Conservation (phyloP, 2,329 filamentous ascomycete genomes). For the Alternaria gansuensis region DNA sequence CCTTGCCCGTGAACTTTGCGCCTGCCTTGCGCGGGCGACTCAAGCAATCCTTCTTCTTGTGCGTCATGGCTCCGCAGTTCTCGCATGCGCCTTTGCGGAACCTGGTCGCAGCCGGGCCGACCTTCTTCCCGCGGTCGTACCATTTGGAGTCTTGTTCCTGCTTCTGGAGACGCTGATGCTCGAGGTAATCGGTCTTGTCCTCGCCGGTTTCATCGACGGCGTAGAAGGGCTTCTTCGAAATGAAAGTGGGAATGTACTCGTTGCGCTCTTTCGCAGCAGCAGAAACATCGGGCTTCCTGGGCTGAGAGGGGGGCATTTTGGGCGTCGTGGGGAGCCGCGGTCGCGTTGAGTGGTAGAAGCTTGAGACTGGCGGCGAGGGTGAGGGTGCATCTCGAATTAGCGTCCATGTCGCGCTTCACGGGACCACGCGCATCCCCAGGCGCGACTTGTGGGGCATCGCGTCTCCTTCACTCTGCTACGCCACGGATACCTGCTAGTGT, state of each 20-base stretch:
- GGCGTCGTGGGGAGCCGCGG: slow-evolving; percentile 8
- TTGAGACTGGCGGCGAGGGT: slow-evolving; percentile 24
- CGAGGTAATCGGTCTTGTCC: slow-evolving; percentile 81
- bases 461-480: slow-evolving; percentile 12
- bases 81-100: slow-evolving; percentile 98
- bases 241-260: slow-evolving; percentile 97
- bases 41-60: slow-evolving; percentile 93
- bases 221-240: slow-evolving; percentile 98
- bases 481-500: background rate
- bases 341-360: slow-evolving; percentile 9
- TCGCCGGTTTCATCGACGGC: slow-evolving; percentile 77
- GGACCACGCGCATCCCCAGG: slow-evolving; percentile 32
- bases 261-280: slow-evolving; percentile 84
- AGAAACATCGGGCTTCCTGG: slow-evolving; percentile 62
- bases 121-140: slow-evolving; percentile 89
- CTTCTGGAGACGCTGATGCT: slow-evolving; percentile 89
- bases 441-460: slow-evolving; percentile 19
- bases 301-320: slow-evolving; percentile 59
- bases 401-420: slow-evolving; percentile 29
- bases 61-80: slow-evolving; percentile 96
- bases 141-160: slow-evolving; percentile 78
- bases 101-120: slow-evolving; percentile 89
- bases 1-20: slow-evolving; percentile 88
- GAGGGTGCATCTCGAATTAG: slow-evolving; percentile 32
- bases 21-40: slow-evolving; percentile 87